Evolutionary conservation across 164 flowering plant species (phyloP).

Genomic region (Macadamia integrifolia): DNA sequence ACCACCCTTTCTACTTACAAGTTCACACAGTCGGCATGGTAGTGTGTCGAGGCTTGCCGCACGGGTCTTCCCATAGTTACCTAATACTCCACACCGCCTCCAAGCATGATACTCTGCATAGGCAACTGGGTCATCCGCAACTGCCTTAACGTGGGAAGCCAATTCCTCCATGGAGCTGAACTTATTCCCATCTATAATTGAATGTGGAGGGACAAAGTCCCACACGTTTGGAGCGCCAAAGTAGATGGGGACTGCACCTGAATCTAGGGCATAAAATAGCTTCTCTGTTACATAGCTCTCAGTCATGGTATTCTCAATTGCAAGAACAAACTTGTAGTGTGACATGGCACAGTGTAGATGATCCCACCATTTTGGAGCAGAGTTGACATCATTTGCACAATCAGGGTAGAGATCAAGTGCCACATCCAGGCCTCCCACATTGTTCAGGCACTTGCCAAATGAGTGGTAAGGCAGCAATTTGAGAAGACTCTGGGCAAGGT

Average conservation of each 20-base stretch:
- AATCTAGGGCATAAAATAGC: conserved; percentile 87
- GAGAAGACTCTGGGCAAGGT: conserved; percentile 63
- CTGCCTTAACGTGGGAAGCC: conserved; percentile 71
- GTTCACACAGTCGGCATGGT: conserved; percentile 85
- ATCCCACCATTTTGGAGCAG: conserved; percentile 86
- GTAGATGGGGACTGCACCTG: conserved; percentile 92
- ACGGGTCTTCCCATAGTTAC: conserved; percentile 62
- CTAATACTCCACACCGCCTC: conserved; percentile 92
- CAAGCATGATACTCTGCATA: conserved; percentile 97
- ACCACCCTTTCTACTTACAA: conserved; percentile 70
- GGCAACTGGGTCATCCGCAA: conserved; percentile 85
- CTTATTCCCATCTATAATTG: conserved; percentile 82
- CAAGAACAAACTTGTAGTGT: conserved; percentile 92
- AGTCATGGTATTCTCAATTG: conserved; percentile 83
- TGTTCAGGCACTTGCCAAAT: conserved; percentile 96
- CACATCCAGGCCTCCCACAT: conserved; percentile 82
- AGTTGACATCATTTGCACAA: conserved; percentile 43
- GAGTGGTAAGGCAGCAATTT: conserved; percentile 76
- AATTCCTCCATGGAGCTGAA: conserved; percentile 67
- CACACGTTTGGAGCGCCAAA: conserved; percentile 92
- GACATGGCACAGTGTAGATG: conserved; percentile 99
- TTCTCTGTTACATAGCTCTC: conserved; percentile 98
- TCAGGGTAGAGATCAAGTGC: conserved; percentile 76
- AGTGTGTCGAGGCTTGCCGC: conserved; percentile 81
- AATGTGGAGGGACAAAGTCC: conserved; percentile 92